Percentiles rank a stretch among this genome's conserved stretches.
Conservation (phyloP, 306 rosid species). For the Medicago truncatula region MtrunA17r5.0-ANR NC_053049.1:18776501-18777000, state of each 20-base stretch:
- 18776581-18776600: slow-evolving; percentile 1
- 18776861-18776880: slow-evolving; percentile 17
- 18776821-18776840: slow-evolving; percentile 7
- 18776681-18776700: slow-evolving; percentile 4
- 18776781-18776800: slow-evolving; percentile 4
- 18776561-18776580: slow-evolving; percentile 29
- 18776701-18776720: slow-evolving; percentile 1
- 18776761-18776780: slow-evolving; percentile 30
- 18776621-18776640: slow-evolving; percentile 10
- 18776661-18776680: background rate
- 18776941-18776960: slow-evolving; percentile 53
- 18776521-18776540: slow-evolving; percentile 29
- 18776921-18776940: slow-evolving; percentile 49
- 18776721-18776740: slow-evolving; percentile 19
- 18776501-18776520: background rate
- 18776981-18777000: slow-evolving; percentile 48
- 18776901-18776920: slow-evolving; percentile 54
- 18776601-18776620: slow-evolving; percentile 11
- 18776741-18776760: background rate
- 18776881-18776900: slow-evolving; percentile 55
- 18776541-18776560: slow-evolving; percentile 17
- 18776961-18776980: slow-evolving; percentile 45
- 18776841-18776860: slow-evolving; percentile 18
- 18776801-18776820: slow-evolving; percentile 26
- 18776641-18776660: slow-evolving; percentile 17